These are phyloP conservation scores for Sugiyamaella marilandica DNA, from an alignment of 805 yeast species.

Conservation along the genomic window DNA sequence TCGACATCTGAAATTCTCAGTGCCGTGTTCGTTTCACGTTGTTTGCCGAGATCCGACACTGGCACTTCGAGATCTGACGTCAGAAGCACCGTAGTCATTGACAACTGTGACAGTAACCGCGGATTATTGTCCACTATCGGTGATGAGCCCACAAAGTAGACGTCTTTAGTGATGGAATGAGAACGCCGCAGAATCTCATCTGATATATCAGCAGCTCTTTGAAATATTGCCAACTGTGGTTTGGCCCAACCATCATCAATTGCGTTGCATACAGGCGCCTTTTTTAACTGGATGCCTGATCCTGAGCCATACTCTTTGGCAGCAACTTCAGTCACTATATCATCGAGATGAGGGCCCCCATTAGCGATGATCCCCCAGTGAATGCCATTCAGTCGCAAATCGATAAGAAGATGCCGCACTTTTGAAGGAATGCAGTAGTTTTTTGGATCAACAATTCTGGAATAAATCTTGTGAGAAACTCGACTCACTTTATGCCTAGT, in stretches of 20 bases:
- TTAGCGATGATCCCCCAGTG: constrained; percentile 31
- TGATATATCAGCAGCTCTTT: constrained; percentile 18
- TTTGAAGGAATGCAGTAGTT: constrained; percentile 19
- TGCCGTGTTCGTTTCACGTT: too few species aligned
- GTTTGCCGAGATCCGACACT: too few species aligned
- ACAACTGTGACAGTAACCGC: neutral
- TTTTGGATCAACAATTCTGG: constrained; percentile 13
- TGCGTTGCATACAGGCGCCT: constrained; percentile 13
- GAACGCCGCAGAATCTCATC: constrained; percentile 17
- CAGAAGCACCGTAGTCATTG: constrained; percentile 9
- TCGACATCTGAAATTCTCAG: too few species aligned
- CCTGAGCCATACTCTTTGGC: constrained; percentile 3
- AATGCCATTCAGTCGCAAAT: constrained; percentile 13
- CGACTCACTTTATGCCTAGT: constrained; percentile 1
- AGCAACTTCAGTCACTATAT: constrained; percentile 12
- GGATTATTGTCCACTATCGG: constrained; percentile 10
- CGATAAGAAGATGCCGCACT: constrained; percentile 12
- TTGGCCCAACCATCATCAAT: constrained; percentile 20
- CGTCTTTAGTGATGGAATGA: constrained; percentile 4
- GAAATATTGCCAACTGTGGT: constrained; percentile 26
- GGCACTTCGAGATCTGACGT: constrained; percentile 1
- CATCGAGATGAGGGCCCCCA: constrained; percentile 21
- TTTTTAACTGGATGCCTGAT: neutral
- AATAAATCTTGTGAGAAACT: neutral
- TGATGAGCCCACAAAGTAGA: constrained; percentile 26